Evolutionary conservation across 2,329 filamentous ascomycete species (phyloP), one percentile per base, ranked within the genome.

Genomic region (Pyricularia sp.): DNA sequence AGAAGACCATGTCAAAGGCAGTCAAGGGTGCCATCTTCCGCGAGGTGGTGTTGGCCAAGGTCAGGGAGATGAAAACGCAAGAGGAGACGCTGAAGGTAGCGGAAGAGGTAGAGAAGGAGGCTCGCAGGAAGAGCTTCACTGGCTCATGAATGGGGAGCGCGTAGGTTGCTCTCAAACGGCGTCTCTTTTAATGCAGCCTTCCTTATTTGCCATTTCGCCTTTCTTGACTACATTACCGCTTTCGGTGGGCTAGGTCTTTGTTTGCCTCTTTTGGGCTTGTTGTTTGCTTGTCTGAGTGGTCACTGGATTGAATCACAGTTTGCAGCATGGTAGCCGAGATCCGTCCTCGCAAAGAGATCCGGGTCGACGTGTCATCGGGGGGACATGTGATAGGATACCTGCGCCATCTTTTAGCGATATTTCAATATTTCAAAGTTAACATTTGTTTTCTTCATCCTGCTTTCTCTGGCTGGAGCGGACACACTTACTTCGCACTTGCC

Each of bases 41-140:
- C 74, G 94, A 97, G 79, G 92, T 98, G 14, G 94, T 97, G 17
- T 83, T 97, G 69, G 94, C 94, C 72, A 98, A 97, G 83, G 93
- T 97, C 64, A 88, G 91, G 70, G 94, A 97, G 79, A 91, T 92
- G 86, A 96, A 96, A 84, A 90, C 93, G 73, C 87, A 94, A 74
- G 91, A 97, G 77, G 89, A 94, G 76, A 87, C 86, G 36, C 84
- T 91, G 73, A 89, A 90, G 78, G 78, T 92, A 80, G 83, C 88
- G 79, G 82, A 89, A 74, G 82, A 85, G 72, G 82, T 83, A 25
- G 79, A 83, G 75, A 83, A 84, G 76, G 83, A 86, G 71, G 80
- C 78, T 61, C 66, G 66, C 55, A 64, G 66, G 66, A 64, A 68
- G 50, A 67, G 66, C 66, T 67, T 67, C 50, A 67, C 66, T 11